A percentile compares a stretch with the other conserved stretches of the same genome.
phyloP scores from a whole-genome alignment of 2,329 filamentous ascomycete species.

The Raffaelea deltoideospora region DNA sequence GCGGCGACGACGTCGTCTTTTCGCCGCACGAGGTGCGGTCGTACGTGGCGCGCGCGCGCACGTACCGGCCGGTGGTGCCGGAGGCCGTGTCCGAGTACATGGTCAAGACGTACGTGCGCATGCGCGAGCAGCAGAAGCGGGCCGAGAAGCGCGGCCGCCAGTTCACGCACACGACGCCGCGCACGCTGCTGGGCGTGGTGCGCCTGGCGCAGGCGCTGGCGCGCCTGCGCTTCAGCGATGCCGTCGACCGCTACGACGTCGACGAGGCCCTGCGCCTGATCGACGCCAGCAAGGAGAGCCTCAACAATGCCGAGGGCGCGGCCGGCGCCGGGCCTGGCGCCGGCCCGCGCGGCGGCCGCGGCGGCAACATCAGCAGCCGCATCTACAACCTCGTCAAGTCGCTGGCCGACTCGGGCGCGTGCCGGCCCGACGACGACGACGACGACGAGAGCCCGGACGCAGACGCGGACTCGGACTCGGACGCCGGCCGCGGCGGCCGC shows the following conservation, averaged over 20 bases:
- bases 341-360: slow-evolving; percentile 38
- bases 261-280: slow-evolving; percentile 85
- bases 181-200: slow-evolving; percentile 83
- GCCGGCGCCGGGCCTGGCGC: slow-evolving; percentile 27
- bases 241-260: slow-evolving; percentile 81
- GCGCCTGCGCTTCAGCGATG: slow-evolving; percentile 72
- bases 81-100: slow-evolving; percentile 86
- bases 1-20: slow-evolving; percentile 51
- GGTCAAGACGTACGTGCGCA: slow-evolving; percentile 87
- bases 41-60: slow-evolving; percentile 85
- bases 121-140: slow-evolving; percentile 81
- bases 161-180: slow-evolving; percentile 85
- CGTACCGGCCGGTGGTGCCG: slow-evolving; percentile 75
- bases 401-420: slow-evolving; percentile 74
- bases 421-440: slow-evolving; percentile 53
- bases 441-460: too few species aligned
- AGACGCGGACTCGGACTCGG: slow-evolving; percentile 40
- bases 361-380: slow-evolving; percentile 68
- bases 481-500: slow-evolving; percentile 36
- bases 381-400: slow-evolving; percentile 91
- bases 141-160: slow-evolving; percentile 85
- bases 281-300: slow-evolving; percentile 83
- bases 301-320: slow-evolving; percentile 67
- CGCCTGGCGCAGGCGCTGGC: slow-evolving; percentile 90
- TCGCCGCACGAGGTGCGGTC: slow-evolving; percentile 85